Evolutionary conservation across 352 stramenopile species (phyloP).

Genomic region (Thalassiosira gravida): DNA sequence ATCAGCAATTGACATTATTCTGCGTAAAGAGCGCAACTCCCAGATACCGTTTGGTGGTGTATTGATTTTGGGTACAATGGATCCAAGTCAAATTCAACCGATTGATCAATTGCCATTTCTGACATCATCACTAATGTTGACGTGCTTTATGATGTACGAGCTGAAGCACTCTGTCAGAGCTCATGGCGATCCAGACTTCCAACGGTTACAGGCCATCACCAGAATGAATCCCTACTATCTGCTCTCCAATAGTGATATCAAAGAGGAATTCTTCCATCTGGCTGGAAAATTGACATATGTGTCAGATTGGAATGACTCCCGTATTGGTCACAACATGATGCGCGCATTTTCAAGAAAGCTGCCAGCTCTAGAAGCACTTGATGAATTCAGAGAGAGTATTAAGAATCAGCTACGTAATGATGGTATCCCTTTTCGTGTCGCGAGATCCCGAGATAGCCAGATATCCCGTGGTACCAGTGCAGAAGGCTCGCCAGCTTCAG

Average conservation of each 20-base stretch:
- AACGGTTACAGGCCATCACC: slow-evolving; percentile 39
- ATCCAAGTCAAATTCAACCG: slow-evolving; percentile 39
- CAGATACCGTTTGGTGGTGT: slow-evolving; percentile 51
- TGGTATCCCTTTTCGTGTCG: not conserved
- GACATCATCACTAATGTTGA: slow-evolving; percentile 34
- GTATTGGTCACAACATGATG: slow-evolving; percentile 1
- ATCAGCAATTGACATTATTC: slow-evolving; percentile 40
- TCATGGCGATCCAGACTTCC: slow-evolving; percentile 19
- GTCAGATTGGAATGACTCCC: not conserved
- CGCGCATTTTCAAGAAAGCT: not conserved
- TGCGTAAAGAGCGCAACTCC: slow-evolving; percentile 16
- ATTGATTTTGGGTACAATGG: slow-evolving; percentile 43
- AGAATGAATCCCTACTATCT: slow-evolving; percentile 34
- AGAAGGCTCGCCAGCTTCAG: not conserved
- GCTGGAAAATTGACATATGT: slow-evolving; percentile 14
- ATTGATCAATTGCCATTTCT: slow-evolving; percentile 52
- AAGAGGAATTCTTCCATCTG: slow-evolving; percentile 12
- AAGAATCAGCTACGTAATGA: not conserved
- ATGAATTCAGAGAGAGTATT: not conserved
- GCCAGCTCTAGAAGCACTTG: slow-evolving; percentile 1
- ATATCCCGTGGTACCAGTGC: not conserved
- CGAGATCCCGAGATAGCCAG: not conserved
- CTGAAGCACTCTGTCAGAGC: slow-evolving; percentile 52
- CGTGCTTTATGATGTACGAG: slow-evolving; percentile 40
- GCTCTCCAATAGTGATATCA: no score